Percentiles rank a stretch among this genome's conserved stretches.
These are phyloP conservation scores for Globisporangium rhizosaccharum DNA, from an alignment of 352 stramenopile genomes.

Conservation along the genomic window DNA sequence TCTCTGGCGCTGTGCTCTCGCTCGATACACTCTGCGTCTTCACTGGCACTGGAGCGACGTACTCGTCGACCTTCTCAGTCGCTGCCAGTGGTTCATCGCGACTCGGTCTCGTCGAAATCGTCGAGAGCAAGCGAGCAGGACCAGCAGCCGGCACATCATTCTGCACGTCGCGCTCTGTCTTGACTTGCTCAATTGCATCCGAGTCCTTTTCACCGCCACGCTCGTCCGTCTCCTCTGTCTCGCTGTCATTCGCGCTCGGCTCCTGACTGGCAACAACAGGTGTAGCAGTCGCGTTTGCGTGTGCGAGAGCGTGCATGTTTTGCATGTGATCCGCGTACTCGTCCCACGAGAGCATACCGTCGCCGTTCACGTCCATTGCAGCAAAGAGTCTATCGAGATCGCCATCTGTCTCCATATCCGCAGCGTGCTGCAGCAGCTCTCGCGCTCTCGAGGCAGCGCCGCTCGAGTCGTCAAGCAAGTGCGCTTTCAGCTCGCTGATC, in stretches of 20 bases:
- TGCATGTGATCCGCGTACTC: constrained; percentile 51
- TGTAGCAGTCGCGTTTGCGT: constrained; percentile 15
- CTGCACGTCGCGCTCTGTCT: neutral
- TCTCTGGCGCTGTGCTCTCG: neutral
- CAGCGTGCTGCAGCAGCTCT: constrained; percentile 31
- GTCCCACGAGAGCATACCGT: constrained; percentile 45
- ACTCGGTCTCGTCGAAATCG: neutral
- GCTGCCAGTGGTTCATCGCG: neutral
- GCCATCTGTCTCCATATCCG: constrained; percentile 28
- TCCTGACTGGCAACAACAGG: neutral
- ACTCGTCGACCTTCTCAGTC: constrained; percentile 11
- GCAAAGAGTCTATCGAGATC: constrained; percentile 40
- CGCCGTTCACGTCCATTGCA: constrained; percentile 45
- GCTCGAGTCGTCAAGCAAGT: constrained; percentile 10
- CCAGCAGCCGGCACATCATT: neutral
- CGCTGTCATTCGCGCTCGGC: neutral
- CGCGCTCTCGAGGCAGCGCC: constrained; percentile 2
- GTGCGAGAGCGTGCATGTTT: constrained; percentile 32
- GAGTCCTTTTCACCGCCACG: neutral
- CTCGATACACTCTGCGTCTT: neutral
- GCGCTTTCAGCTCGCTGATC: constrained; percentile 25
- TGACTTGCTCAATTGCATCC: constrained; percentile 1
- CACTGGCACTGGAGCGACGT: neutral
- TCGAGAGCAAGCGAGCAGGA: neutral
- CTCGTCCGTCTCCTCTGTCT: constrained; percentile 2